Evolutionary conservation across 2,329 filamentous ascomycete species (phyloP).

Genomic region (Cladosporium sp.): DNA sequence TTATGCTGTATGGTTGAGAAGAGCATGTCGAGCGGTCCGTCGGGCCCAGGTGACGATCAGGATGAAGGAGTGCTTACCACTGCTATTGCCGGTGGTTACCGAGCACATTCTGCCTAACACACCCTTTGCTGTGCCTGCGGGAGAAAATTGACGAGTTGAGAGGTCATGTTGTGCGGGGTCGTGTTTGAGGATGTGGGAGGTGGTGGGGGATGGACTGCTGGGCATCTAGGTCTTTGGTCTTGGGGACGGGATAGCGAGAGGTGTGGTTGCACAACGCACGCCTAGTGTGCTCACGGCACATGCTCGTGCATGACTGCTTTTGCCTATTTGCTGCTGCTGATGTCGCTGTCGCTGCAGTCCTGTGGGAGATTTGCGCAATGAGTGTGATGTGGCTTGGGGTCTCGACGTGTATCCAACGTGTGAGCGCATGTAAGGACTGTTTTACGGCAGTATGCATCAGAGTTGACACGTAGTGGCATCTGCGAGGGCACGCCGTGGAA

Average conservation of each 20-base stretch:
- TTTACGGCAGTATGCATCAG: background rate
- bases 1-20: background rate
- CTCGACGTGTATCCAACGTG: background rate
- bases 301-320: conserved; percentile 1
- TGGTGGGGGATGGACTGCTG: conserved; percentile 1
- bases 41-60: background rate
- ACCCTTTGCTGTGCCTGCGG: background rate
- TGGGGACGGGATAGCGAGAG: background rate
- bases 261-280: conserved; percentile 7
- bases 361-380: background rate
- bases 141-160: conserved; percentile 4
- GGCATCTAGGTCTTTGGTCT: conserved; percentile 2
- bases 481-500: background rate
- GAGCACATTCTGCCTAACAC: background rate
- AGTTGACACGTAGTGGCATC: background rate
- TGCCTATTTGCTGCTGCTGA: background rate
- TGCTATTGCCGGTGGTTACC: background rate
- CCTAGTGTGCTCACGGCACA: background rate
- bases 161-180: background rate
- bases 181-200: conserved; percentile 1
- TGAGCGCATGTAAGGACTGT: background rate
- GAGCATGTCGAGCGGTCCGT: background rate
- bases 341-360: background rate
- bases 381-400: background rate
- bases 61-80: background rate